phyloP scores from a whole-genome alignment of 2,329 filamentous ascomycete genomes.

The Aspergillus pseudonomiae region DNA sequence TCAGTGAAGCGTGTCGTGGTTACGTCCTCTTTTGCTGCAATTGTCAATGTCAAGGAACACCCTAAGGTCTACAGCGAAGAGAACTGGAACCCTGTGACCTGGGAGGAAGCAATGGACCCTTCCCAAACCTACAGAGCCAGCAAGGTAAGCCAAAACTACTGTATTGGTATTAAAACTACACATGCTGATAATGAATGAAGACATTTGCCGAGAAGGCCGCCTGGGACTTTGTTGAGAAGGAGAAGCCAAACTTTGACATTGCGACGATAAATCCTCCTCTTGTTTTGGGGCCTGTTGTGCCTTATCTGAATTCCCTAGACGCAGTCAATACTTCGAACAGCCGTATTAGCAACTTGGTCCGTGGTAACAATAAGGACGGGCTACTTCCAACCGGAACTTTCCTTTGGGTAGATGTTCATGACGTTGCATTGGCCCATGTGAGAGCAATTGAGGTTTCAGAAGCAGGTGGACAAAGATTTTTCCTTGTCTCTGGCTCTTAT shows the following conservation, averaged over 20 bases:
- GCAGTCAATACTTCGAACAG: conserved; percentile 74
- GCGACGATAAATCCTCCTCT: conserved; percentile 65
- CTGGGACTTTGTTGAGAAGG: conserved; percentile 64
- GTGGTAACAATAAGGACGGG: conserved; percentile 61
- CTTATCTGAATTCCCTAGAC: conserved; percentile 65
- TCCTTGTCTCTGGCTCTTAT: conserved; percentile 45
- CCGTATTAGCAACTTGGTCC: conserved; percentile 65
- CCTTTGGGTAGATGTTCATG: conserved; percentile 60
- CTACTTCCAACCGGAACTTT: conserved; percentile 62
- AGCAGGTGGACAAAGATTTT: conserved; percentile 51
- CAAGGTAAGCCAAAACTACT: conserved; percentile 49
- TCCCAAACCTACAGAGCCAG: conserved; percentile 51
- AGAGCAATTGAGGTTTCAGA: conserved; percentile 50
- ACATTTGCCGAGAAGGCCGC: conserved; percentile 67
- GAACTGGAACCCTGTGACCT: conserved; percentile 49
- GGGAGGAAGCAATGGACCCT: conserved; percentile 43
- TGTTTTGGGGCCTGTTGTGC: conserved; percentile 65
- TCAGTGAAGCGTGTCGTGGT: conserved; percentile 73
- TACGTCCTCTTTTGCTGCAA: conserved; percentile 70
- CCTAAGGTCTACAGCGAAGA: conserved; percentile 41
- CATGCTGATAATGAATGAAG: conserved; percentile 24
- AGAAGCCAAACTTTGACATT: conserved; percentile 62
- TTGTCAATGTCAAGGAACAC: conserved; percentile 53
- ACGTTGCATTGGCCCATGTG: conserved; percentile 53
- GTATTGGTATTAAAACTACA: neutral